Percentiles rank a stretch among this genome's conserved stretches.
phyloP scores from a whole-genome alignment of 75 land plant species.

The Azolla pinnata region DNA sequence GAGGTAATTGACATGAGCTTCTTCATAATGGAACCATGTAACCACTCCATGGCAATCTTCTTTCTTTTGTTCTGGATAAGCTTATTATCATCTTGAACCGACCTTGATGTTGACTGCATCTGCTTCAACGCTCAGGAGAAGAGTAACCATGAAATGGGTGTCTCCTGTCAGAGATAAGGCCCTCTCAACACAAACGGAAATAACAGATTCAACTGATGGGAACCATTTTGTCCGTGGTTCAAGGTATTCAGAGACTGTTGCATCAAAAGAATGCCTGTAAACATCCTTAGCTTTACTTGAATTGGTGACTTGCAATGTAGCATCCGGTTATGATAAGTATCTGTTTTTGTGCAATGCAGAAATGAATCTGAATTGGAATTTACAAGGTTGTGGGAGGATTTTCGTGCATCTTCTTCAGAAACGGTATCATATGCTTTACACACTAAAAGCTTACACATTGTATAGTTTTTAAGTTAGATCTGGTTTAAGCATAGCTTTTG shows the following conservation, averaged over 20 bases:
- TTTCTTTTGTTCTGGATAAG: too few relatives aligned
- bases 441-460: background rate
- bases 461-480: background rate
- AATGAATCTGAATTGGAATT: constrained; percentile 94
- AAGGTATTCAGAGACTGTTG: background rate
- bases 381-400: constrained; percentile 90
- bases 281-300: background rate
- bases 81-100: too few relatives aligned
- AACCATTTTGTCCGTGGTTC: background rate
- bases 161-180: constrained; percentile 22
- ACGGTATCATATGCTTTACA: constrained; percentile 36
- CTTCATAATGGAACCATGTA: too few relatives aligned
- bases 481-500: too few relatives aligned
- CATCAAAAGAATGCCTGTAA: background rate
- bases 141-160: constrained; percentile 31
- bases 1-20: too few relatives aligned
- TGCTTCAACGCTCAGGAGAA: too few relatives aligned
- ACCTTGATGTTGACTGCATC: too few relatives aligned
- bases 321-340: background rate
- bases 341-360: constrained; percentile 30
- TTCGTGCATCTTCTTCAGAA: constrained; percentile 79
- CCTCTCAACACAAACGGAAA: background rate
- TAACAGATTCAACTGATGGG: constrained; percentile 7
- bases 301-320: background rate
- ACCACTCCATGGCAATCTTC: too few relatives aligned